phyloP scores from a whole-genome alignment of 345 rosid genomes.

The Ceriops zippeliana region DNA sequence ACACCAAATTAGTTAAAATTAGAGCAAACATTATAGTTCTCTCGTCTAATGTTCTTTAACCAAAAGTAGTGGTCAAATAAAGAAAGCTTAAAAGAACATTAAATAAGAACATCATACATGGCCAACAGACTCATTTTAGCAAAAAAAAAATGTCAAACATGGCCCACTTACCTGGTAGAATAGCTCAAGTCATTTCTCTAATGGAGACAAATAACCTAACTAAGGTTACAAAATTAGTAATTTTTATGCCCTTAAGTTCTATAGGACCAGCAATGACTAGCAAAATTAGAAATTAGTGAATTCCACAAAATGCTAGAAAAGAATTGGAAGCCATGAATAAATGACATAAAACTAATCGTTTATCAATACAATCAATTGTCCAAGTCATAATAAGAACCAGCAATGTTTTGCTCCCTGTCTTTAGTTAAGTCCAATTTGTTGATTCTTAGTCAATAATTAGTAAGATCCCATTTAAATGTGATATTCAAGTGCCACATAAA shows the following conservation, averaged over 20 bases:
- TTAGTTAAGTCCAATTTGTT: slow-evolving; percentile 90
- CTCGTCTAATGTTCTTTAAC: no score
- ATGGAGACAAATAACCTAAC: not conserved
- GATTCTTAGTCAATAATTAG: slow-evolving; percentile 88
- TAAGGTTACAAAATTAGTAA: not conserved
- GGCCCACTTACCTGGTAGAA: not conserved
- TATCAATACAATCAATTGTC: slow-evolving; percentile 47
- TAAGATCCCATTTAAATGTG: slow-evolving; percentile 89
- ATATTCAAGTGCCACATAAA: slow-evolving; percentile 77
- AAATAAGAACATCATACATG: not conserved
- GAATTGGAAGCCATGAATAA: not conserved
- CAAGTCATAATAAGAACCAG: slow-evolving; percentile 87
- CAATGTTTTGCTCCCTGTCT: slow-evolving; percentile 91
- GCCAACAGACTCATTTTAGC: slow-evolving; percentile 4
- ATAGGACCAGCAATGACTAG: not conserved
- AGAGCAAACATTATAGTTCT: no score
- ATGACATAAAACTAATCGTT: slow-evolving; percentile 5
- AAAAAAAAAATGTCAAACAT: not conserved
- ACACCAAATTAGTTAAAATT: no score
- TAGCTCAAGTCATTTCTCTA: not conserved
- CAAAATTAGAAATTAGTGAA: not conserved
- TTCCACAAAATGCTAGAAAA: not conserved
- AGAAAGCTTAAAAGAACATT: not conserved
- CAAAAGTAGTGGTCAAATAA: no score
- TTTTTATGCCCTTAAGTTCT: slow-evolving; percentile 5